Percentiles rank a stretch among this genome's conserved stretches.
Evolutionary conservation across 192 early-diverging fungal genomes (phyloP).

Genomic region (Lobosporangium transversale): DNA sequence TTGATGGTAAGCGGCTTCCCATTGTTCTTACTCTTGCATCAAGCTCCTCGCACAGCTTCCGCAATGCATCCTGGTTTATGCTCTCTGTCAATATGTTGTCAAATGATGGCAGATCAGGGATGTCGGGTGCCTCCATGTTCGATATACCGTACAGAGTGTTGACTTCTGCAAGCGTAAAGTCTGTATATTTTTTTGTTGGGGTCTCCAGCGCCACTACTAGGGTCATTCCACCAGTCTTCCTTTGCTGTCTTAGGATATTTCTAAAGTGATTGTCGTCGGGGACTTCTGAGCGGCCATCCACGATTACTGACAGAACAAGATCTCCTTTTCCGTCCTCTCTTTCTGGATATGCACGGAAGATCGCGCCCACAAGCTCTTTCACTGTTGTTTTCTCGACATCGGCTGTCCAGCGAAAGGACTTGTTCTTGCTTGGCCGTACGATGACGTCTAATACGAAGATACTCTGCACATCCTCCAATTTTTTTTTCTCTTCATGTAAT

Average conservation of each 20-base stretch:
- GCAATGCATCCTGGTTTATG: slow-evolving; percentile 15
- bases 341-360: slow-evolving; percentile 7
- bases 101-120: slow-evolving; percentile 10
- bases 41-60: slow-evolving; percentile 14
- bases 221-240: slow-evolving; percentile 18
- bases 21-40: slow-evolving; percentile 9
- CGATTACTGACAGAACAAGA: slow-evolving; percentile 22
- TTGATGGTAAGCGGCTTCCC: background rate
- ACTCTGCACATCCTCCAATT: slow-evolving; percentile 9
- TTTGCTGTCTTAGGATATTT: slow-evolving; percentile 18
- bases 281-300: slow-evolving; percentile 9
- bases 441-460: slow-evolving; percentile 17
- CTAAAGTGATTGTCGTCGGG: slow-evolving; percentile 12
- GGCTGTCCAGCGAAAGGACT: slow-evolving; percentile 20
- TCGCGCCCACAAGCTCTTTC: slow-evolving; percentile 8
- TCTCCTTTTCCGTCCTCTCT: slow-evolving; percentile 21
- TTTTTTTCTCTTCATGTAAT: slow-evolving; percentile 2
- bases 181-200: slow-evolving; percentile 17
- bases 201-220: slow-evolving; percentile 30
- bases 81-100: slow-evolving; percentile 8
- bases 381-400: slow-evolving; percentile 10
- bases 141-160: slow-evolving; percentile 16
- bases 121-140: slow-evolving; percentile 6
- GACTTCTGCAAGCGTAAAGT: slow-evolving; percentile 28
- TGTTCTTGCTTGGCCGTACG: slow-evolving; percentile 14